Conservation (phyloP, 2,329 filamentous ascomycete species). For the Claviceps pazoutovae region DNA sequence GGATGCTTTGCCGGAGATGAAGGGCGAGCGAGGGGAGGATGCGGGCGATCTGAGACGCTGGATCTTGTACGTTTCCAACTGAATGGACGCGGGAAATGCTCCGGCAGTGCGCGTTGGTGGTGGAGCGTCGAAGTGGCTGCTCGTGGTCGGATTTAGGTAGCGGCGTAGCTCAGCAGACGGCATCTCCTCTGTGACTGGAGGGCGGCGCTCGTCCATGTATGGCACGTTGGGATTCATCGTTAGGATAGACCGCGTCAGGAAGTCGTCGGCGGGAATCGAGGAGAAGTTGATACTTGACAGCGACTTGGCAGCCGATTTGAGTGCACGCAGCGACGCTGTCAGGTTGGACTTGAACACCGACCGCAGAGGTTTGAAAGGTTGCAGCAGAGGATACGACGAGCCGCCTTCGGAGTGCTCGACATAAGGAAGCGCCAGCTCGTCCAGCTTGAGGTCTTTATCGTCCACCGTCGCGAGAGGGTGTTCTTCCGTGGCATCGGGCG, state of each 20-base stretch:
- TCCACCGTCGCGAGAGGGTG: slow-evolving; percentile 32
- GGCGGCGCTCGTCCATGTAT: slow-evolving; percentile 53
- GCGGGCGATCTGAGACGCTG: slow-evolving; percentile 31
- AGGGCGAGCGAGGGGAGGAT: slow-evolving; percentile 16
- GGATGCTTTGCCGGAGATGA: neutral
- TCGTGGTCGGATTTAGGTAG: slow-evolving; percentile 51
- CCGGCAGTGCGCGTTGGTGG: slow-evolving; percentile 11
- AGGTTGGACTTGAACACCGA: slow-evolving; percentile 55
- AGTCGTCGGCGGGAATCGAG: slow-evolving; percentile 51
- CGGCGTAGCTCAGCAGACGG: slow-evolving; percentile 52
- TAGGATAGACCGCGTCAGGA: slow-evolving; percentile 52
- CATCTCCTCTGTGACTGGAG: slow-evolving; percentile 47
- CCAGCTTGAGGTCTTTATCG: slow-evolving; percentile 27
- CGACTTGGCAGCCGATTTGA: slow-evolving; percentile 50
- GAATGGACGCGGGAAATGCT: slow-evolving; percentile 50
- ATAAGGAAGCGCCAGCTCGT: slow-evolving; percentile 27
- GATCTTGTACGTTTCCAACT: slow-evolving; percentile 58
- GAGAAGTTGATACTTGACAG: slow-evolving; percentile 49
- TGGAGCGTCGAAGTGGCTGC: slow-evolving; percentile 17
- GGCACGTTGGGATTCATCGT: slow-evolving; percentile 53
- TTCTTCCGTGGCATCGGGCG: slow-evolving; percentile 34
- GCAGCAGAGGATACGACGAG: slow-evolving; percentile 13
- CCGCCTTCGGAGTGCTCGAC: slow-evolving; percentile 13
- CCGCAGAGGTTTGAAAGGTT: slow-evolving; percentile 34
- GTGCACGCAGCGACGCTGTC: slow-evolving; percentile 49